A percentile compares a stretch with the other conserved stretches of the same genome.
Conservation (phyloP, 2,329 filamentous ascomycete genomes). For the Bipolaris oryzae region DNA sequence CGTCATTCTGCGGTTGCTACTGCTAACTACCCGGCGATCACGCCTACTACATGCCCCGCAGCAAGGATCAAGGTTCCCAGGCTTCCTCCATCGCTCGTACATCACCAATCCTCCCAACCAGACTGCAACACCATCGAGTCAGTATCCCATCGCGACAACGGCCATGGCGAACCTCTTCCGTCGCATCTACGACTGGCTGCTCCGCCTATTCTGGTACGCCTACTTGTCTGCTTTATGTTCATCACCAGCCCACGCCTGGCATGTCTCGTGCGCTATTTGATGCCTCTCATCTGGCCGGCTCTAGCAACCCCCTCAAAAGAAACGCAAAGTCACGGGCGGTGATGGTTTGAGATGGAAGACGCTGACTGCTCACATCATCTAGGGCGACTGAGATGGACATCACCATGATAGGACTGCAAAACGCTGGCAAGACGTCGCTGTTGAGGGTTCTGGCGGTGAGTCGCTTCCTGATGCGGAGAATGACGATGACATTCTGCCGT, state of each 20-base stretch:
- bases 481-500: conserved; percentile 35
- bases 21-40: conserved; percentile 28
- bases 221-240: conserved; percentile 18
- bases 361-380: conserved; percentile 30
- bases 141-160: conserved; percentile 38
- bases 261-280: conserved; percentile 40
- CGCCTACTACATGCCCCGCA: conserved; percentile 43
- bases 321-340: conserved; percentile 25
- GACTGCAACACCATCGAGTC: conserved; percentile 35
- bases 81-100: conserved; percentile 38
- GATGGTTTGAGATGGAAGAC: conserved; percentile 16
- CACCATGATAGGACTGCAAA: conserved; percentile 97
- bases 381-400: conserved; percentile 99
- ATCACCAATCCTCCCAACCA: conserved; percentile 34
- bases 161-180: conserved; percentile 89
- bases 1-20: conserved; percentile 36
- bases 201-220: conserved; percentile 94
- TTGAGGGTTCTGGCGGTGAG: conserved; percentile 93
- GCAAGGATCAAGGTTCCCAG: conserved; percentile 46
- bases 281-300: conserved; percentile 26
- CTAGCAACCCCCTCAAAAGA: conserved; percentile 23
- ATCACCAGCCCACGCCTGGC: conserved; percentile 20
- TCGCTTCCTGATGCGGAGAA: conserved; percentile 43
- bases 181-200: conserved; percentile 95
- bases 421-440: conserved; percentile 96